Base-by-base conservation (phyloP, 306 rosid species). In the Vicia villosa region DNA sequence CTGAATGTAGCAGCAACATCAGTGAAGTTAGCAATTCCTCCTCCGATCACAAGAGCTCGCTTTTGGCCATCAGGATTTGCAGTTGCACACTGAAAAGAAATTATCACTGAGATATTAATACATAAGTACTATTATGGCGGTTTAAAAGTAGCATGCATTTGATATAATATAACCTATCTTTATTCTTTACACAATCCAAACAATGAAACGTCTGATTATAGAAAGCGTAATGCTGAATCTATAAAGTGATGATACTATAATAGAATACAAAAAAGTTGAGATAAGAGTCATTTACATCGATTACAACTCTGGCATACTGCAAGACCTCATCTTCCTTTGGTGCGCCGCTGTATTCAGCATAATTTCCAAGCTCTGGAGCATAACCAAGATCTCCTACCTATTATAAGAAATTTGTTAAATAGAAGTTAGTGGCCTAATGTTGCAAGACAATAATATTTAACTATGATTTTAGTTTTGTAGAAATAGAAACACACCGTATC, bases 351-450 rank as follows among this genome's bases (percentile, higher is more conserved):
- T 93, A 90, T 78, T 93, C 98, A 32, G 98, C 98, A 68, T 93
- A 93, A 69, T 93, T 93, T 79, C 98, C 98, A 34, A 93, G 98
- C 76, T 93, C 96, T 68, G 89, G 68, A 72, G 97, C 98, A 74
- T 77, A 93, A 63, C 98, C 98, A 67, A 93, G 94, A 85, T 93
- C 98, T 74, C 98, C 98, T 77, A 90, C 98, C 97, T 90, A 78
- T 72, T 66, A 42, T 54, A 32, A 60, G 12, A 63, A 64, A 45
- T 57, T 46, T 17, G 47, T 41, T 41, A 8, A 50, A 55, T 51
- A 74, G 63, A 60, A 60, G 14, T 28, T 15, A 24, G 41, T 24
- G 56, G 17, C 61, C 40, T 16, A n/a, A 40, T 66, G 52, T 56
- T 19, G 58, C 6, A 45, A 28, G 63, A 52, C 45, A 72, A 60